phyloP scores from a whole-genome alignment of 176 grass and related monocot genomes.

The Avena sativa region DNA sequence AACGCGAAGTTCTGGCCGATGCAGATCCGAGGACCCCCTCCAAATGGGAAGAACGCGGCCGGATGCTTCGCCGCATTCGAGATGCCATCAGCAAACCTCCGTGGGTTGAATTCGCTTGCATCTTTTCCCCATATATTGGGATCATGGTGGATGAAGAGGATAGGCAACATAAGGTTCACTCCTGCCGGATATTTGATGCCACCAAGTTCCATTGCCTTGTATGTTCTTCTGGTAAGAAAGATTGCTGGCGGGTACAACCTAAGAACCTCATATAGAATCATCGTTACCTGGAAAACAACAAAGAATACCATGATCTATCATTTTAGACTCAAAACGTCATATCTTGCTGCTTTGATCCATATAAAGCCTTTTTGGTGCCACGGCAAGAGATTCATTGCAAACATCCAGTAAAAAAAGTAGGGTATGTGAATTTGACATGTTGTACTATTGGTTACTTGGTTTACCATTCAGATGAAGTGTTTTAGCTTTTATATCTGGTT shows the following conservation, averaged over 20 bases:
- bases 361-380: neutral
- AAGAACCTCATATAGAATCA: constrained; percentile 80
- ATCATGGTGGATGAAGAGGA: constrained; percentile 67
- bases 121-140: constrained; percentile 65
- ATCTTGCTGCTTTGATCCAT: neutral
- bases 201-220: constrained; percentile 62
- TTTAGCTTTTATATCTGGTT: neutral
- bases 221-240: constrained; percentile 43
- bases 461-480: neutral
- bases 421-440: neutral
- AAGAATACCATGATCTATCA: neutral
- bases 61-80: constrained; percentile 60
- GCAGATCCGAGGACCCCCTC: constrained; percentile 69
- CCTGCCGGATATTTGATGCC: constrained; percentile 61
- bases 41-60: constrained; percentile 66
- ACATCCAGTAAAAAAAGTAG: neutral
- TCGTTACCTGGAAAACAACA: constrained; percentile 53
- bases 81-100: constrained; percentile 69
- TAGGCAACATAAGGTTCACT: constrained; percentile 53
- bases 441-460: neutral
- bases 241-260: constrained; percentile 56
- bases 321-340: neutral
- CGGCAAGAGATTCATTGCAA: neutral
- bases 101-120: constrained; percentile 65
- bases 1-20: constrained; percentile 77